Evolutionary conservation across 2,329 filamentous ascomycete genomes (phyloP).

Genomic region (Colletotrichum sp.): DNA sequence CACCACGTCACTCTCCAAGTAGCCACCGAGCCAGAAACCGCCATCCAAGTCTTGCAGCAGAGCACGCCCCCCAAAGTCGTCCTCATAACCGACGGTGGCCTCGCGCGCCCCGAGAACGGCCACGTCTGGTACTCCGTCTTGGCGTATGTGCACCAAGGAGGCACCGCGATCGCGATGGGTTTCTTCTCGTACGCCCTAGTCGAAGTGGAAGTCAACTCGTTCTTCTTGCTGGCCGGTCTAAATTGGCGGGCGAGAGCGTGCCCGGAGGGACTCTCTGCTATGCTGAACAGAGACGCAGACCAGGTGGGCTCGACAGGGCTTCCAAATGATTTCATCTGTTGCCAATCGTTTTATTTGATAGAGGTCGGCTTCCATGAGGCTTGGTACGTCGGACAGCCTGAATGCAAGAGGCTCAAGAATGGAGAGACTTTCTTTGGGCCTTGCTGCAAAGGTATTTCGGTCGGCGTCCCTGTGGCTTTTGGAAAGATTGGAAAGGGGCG

Average conservation of each 20-base stretch:
- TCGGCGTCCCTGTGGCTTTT: neutral
- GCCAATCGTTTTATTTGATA: neutral
- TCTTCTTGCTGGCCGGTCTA: neutral
- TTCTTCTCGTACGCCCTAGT: neutral
- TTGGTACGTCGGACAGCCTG: neutral
- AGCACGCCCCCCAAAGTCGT: neutral
- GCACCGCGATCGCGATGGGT: neutral
- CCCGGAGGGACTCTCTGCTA: neutral
- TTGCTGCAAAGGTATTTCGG: neutral
- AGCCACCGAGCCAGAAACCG: neutral
- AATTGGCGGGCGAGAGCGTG: neutral
- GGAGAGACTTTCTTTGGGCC: neutral
- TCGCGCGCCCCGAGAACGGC: neutral
- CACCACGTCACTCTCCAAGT: slow-evolving; percentile 1
- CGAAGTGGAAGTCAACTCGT: neutral
- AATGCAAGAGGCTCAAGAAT: neutral
- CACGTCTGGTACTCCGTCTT: neutral
- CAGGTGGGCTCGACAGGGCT: neutral
- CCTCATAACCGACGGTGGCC: neutral
- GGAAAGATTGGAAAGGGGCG: neutral
- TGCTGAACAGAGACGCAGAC: neutral
- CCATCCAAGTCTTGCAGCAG: neutral
- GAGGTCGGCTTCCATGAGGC: neutral
- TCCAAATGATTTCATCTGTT: neutral
- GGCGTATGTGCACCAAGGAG: neutral